Evolutionary conservation across 116 monocot species (phyloP).

Genomic region (Trichopus zeylanicus): DNA sequence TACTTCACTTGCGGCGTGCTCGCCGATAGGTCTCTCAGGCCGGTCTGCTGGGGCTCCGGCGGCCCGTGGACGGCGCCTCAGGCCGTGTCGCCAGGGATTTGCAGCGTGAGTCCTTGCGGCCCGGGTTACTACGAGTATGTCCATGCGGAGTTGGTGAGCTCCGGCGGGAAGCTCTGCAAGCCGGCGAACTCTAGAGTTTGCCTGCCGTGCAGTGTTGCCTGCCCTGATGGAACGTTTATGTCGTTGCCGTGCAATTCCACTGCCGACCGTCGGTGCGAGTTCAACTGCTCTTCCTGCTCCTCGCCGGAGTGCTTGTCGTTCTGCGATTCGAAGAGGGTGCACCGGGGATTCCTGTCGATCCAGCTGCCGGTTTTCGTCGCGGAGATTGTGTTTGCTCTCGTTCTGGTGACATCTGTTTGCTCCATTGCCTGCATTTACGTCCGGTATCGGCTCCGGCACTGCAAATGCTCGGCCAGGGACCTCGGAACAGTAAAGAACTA

Average conservation of each 20-base stretch:
- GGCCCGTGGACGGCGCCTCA: conserved; percentile 81
- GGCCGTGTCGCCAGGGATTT: conserved; percentile 87
- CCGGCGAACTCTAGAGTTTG: conserved; percentile 61
- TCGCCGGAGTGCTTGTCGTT: conserved; percentile 44
- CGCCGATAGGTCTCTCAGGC: conserved; percentile 39
- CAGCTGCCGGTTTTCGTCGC: conserved; percentile 65
- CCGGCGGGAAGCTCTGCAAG: conserved; percentile 33
- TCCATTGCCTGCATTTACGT: conserved; percentile 49
- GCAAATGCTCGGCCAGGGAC: conserved; percentile 32
- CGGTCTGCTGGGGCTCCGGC: conserved; percentile 81
- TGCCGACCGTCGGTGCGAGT: conserved; percentile 48
- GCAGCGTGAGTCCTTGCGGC: conserved; percentile 48
- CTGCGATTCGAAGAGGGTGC: conserved; percentile 25
- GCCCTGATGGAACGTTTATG: conserved; percentile 44
- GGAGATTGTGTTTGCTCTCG: conserved; percentile 66
- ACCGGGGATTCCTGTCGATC: conserved; percentile 24
- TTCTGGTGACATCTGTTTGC: conserved; percentile 44
- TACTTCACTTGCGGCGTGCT: conserved; percentile 90
- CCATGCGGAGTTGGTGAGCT: conserved; percentile 16
- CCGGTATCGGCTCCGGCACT: conserved; percentile 31
- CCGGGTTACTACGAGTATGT: conserved; percentile 65
- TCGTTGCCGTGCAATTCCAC: conserved; percentile 37
- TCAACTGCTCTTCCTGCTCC: conserved; percentile 54
- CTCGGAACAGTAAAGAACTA: too few relatives aligned
- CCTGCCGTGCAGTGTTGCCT: conserved; percentile 68